phyloP scores from a whole-genome alignment of 1,284 basidiomycete species.

The Sutorius eximius region DNA sequence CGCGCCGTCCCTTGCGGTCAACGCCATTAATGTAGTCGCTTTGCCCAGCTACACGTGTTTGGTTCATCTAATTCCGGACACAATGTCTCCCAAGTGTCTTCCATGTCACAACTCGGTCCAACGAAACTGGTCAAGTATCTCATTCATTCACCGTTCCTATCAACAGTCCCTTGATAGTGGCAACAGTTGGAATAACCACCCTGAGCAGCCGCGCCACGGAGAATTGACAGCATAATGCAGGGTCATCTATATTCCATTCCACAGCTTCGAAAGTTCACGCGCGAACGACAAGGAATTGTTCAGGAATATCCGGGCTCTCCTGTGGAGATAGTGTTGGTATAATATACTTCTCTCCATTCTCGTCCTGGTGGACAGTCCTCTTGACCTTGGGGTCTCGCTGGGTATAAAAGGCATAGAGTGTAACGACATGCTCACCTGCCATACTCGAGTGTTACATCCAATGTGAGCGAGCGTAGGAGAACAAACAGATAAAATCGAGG shows the following conservation, averaged over 20 bases:
- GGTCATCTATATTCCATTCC: background rate
- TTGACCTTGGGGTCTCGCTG: slow-evolving; percentile 45
- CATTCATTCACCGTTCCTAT: background rate
- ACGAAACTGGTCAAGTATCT: no score
- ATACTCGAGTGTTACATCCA: slow-evolving; percentile 53
- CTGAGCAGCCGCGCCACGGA: background rate
- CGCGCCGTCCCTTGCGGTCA: background rate
- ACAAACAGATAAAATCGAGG: slow-evolving; percentile 42
- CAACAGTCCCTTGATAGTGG: background rate
- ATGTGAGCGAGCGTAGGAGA: slow-evolving; percentile 45
- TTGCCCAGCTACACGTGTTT: slow-evolving; percentile 35
- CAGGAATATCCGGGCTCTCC: slow-evolving; percentile 66
- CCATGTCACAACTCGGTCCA: background rate
- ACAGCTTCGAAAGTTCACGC: background rate
- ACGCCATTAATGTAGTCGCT: slow-evolving; percentile 11
- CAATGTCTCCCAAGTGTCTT: background rate
- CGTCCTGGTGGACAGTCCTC: slow-evolving; percentile 38
- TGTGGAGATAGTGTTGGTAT: slow-evolving; percentile 49
- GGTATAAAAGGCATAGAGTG: background rate
- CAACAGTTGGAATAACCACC: background rate
- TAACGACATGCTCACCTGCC: slow-evolving; percentile 42
- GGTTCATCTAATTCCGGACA: slow-evolving; percentile 18
- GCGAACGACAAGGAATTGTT: slow-evolving; percentile 69
- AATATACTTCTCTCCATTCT: slow-evolving; percentile 39
- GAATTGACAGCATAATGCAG: slow-evolving; percentile 3